Percentiles rank a stretch among this genome's conserved stretches.
Evolutionary conservation across 768 basidiomycete species (phyloP).

Genomic region (Lentinula lateritia): DNA sequence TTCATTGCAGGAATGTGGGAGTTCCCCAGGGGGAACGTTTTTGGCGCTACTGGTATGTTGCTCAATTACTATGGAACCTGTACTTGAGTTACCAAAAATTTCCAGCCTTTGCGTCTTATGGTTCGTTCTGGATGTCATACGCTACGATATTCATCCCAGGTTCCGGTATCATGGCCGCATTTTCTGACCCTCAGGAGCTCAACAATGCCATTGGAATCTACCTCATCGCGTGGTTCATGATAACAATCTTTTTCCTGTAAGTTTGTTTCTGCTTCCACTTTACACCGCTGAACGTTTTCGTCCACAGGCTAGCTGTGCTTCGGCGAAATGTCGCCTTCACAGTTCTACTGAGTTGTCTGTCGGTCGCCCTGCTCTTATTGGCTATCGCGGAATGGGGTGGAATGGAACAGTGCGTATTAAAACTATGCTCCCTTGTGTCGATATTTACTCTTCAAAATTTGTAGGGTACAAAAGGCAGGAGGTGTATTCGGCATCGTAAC

Average conservation of each 20-base stretch:
- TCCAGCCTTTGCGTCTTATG: constrained; percentile 66
- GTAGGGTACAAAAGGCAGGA: constrained; percentile 34
- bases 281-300: not conserved
- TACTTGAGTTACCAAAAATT: not conserved
- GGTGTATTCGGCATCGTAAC: constrained; percentile 40
- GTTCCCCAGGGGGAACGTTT: constrained; percentile 54
- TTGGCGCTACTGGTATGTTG: constrained; percentile 58
- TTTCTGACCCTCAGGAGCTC: constrained; percentile 35
- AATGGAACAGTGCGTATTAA: constrained; percentile 11
- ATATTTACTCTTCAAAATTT: not conserved
- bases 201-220: constrained; percentile 61
- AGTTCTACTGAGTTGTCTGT: not conserved
- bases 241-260: constrained; percentile 61
- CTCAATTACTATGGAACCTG: not conserved
- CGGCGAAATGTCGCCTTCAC: constrained; percentile 4
- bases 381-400: constrained; percentile 12
- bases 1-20: constrained; percentile 83
- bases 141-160: constrained; percentile 62
- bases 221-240: constrained; percentile 59
- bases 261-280: constrained; percentile 15
- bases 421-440: not conserved
- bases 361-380: not conserved
- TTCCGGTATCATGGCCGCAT: constrained; percentile 53
- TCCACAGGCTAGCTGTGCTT: constrained; percentile 3
- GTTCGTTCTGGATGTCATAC: constrained; percentile 79